Conservation (phyloP, 2,329 filamentous ascomycete genomes). For the Cladorrhinum sp. region DNA sequence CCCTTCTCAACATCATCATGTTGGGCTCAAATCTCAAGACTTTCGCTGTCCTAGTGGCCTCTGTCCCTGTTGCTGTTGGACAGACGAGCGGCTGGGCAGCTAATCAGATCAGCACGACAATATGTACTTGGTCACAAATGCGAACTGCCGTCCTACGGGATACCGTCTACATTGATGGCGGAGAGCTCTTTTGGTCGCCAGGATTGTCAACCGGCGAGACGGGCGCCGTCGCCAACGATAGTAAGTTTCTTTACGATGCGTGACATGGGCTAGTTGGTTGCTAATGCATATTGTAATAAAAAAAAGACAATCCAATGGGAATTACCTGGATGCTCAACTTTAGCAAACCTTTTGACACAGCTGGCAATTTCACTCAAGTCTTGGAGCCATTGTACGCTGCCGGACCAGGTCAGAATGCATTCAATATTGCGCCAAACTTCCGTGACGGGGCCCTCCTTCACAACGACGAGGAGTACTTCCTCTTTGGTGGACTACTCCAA, state of each 20-base stretch:
- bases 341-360: constrained; percentile 52
- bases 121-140: constrained; percentile 56
- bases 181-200: constrained; percentile 51
- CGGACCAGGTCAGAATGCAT: constrained; percentile 43
- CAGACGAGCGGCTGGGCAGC: constrained; percentile 48
- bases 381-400: constrained; percentile 49
- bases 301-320: constrained; percentile 50
- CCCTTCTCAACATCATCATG: constrained; percentile 28
- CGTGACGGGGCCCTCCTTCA: constrained; percentile 62
- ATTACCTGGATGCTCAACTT: constrained; percentile 58
- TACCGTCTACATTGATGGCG: constrained; percentile 65
- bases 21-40: constrained; percentile 28
- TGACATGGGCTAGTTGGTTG: neutral
- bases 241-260: constrained; percentile 39
- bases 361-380: constrained; percentile 51
- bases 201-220: constrained; percentile 45
- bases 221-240: constrained; percentile 33
- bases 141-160: constrained; percentile 56
- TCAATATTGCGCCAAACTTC: constrained; percentile 55
- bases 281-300: neutral
- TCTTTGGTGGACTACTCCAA: constrained; percentile 58
- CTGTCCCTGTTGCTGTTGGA: constrained; percentile 33
- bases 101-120: constrained; percentile 53
- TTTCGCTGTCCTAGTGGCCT: constrained; percentile 30
- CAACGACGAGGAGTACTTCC: constrained; percentile 61